phyloP scores from a whole-genome alignment of 345 rosid genomes.

The Cardamine chenopodiifolia region DNA sequence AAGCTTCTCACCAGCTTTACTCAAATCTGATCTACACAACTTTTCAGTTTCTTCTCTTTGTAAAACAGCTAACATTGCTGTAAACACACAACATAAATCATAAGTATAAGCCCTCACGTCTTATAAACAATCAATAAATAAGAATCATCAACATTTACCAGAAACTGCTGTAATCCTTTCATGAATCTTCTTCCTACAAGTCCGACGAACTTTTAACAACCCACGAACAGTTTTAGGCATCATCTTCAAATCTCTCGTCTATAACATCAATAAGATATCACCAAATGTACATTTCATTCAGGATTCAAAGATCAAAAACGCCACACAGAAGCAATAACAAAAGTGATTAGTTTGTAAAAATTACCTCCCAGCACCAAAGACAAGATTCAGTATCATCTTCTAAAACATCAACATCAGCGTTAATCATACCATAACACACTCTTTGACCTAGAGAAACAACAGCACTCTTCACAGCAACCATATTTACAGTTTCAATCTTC shows the following conservation, averaged over 20 bases:
- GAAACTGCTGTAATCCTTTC: slow-evolving; percentile 80
- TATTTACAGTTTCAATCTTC: slow-evolving; percentile 37
- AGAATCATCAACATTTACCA: slow-evolving; percentile 46
- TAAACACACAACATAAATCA: slow-evolving; percentile 28
- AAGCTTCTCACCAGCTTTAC: slow-evolving; percentile 63
- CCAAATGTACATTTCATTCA: neutral
- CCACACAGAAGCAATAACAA: neutral
- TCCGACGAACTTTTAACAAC: slow-evolving; percentile 62
- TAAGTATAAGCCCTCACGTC: slow-evolving; percentile 30
- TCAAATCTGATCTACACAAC: slow-evolving; percentile 39
- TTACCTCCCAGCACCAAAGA: slow-evolving; percentile 99
- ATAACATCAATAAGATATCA: slow-evolving; percentile 4
- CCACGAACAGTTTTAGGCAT: slow-evolving; percentile 64
- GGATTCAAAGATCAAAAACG: neutral
- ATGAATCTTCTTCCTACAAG: slow-evolving; percentile 75
- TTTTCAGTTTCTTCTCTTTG: slow-evolving; percentile 50
- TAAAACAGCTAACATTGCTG: slow-evolving; percentile 66
- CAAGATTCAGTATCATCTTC: slow-evolving; percentile 65
- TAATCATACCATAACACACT: slow-evolving; percentile 67
- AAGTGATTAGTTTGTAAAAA: neutral
- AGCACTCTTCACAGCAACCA: slow-evolving; percentile 62
- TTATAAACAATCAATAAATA: neutral
- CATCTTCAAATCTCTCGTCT: slow-evolving; percentile 81
- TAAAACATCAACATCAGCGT: slow-evolving; percentile 76
- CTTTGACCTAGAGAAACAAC: slow-evolving; percentile 77